Base-by-base conservation (phyloP, 2,329 filamentous ascomycete species). In the Ceratocystiopsis sp. region DNA sequence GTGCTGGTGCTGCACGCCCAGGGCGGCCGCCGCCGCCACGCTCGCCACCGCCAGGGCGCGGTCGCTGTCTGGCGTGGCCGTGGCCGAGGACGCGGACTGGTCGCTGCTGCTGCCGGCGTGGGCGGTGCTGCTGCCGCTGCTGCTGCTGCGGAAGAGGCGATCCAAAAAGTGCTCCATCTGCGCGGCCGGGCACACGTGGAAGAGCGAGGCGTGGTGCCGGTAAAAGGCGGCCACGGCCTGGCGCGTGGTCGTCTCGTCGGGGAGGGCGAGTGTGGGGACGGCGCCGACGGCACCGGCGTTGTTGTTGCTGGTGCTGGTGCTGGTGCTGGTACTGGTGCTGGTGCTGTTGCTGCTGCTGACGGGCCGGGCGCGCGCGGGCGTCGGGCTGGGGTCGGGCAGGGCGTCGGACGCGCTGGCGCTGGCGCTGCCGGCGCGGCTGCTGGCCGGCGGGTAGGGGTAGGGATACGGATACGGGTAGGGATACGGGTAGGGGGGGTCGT, bases 131-230 rank as follows among this genome's bases (percentile, higher is more conserved):
- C 18, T 4, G 19, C 1, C 1, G 42, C 40, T 38, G 16, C 50
- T 47, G 21, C 47, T 43, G 7, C 39, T 35, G 7, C 43, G 45
- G 37, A 53, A 55, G 0, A 55, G 49, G 10, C 42, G 21, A 11
- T 45, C 41, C 33, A 49, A 47, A 37, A 49, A 52, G 0, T 34
- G 18, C 3, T 46, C 33, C 8, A 51, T 44, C 38, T 59, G 53
- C 2, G 50, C 42, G 15, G 42, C 42, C 0, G 55, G 51, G 18
- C 57, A 59, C 37, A 57, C 51, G 18, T 56, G 54, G 19, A 58
- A 57, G 0, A 59, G 47, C 29, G 50, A 49, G 6, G 51, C 52
- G 16, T 48, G 52, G 18, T 46, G 51, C 18, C 41, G 45, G 48
- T 51, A 59, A 47, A 58, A 59, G 13, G 45, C 49, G 16, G 52